A percentile compares a stretch with the other conserved stretches of the same genome.
phyloP scores from a whole-genome alignment of 495 filamentous ascomycete genomes.

The Pseudotulostoma volvatum region DNA sequence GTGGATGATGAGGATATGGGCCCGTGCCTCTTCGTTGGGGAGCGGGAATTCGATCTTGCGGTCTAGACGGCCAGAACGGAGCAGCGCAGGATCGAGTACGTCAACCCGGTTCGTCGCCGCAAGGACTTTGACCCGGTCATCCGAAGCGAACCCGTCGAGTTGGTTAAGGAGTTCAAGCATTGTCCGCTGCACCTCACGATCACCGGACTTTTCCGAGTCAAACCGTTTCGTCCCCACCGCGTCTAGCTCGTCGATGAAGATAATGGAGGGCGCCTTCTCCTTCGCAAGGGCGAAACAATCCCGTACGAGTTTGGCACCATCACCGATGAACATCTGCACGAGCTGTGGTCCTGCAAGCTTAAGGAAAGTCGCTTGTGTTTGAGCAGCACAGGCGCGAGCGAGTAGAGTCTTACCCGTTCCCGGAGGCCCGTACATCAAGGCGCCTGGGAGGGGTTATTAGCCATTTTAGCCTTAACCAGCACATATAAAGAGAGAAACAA shows the following conservation, averaged over 20 bases:
- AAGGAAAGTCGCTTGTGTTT: conserved; percentile 97
- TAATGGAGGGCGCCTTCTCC: conserved; percentile 95
- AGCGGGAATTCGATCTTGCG: conserved; percentile 99
- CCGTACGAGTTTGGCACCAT: conserved; percentile 93
- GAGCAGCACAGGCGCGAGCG: conserved; percentile 89
- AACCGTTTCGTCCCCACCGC: conserved; percentile 97
- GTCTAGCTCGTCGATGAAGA: conserved; percentile 98
- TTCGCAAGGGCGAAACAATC: conserved; percentile 97
- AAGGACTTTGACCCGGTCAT: conserved; percentile 96
- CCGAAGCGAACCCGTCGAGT: conserved; percentile 95
- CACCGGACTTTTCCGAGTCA: conserved; percentile 95
- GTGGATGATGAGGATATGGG: conserved; percentile 95
- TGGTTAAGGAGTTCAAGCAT: conserved; percentile 99
- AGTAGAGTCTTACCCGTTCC: conserved; percentile 95
- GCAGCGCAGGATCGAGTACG: conserved; percentile 85
- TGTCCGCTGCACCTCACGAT: conserved; percentile 94
- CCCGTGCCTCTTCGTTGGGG: conserved; percentile 95
- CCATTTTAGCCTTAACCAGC: no score
- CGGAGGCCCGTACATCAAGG: conserved; percentile 95
- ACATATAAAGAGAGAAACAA: conserved; percentile 4
- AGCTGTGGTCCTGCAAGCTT: conserved; percentile 96
- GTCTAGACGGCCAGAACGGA: conserved; percentile 88
- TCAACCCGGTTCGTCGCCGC: conserved; percentile 97
- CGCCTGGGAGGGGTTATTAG: no score
- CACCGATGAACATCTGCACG: conserved; percentile 99